Conservation (phyloP, 176 grass and related monocot genomes). For the Miscanthus lutarioriparius region DNA sequence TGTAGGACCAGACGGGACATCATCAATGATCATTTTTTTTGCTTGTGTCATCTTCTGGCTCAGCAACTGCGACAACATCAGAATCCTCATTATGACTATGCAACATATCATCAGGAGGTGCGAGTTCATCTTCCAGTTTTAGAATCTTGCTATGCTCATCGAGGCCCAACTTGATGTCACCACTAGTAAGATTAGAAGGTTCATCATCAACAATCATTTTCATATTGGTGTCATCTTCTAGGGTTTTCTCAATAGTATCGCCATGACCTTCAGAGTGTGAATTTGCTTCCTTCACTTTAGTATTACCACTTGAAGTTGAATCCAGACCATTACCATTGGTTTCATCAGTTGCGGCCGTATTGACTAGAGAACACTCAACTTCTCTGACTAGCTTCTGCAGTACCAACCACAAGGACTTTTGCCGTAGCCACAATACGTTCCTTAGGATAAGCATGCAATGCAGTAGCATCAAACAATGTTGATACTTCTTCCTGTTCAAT, state of each 20-base stretch:
- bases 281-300: slow-evolving; percentile 28
- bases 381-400: slow-evolving; percentile 14
- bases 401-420: no score
- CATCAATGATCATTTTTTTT: no score
- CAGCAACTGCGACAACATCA: no score
- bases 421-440: no score
- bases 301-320: slow-evolving; percentile 20
- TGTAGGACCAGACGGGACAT: no score
- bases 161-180: slow-evolving; percentile 27
- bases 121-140: slow-evolving; percentile 34
- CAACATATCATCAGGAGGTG: no score
- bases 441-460: no score
- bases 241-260: slow-evolving; percentile 17
- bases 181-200: neutral
- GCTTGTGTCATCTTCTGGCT: neutral
- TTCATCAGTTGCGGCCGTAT: slow-evolving; percentile 37
- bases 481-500: no score
- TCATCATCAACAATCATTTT: slow-evolving; percentile 27
- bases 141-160: slow-evolving; percentile 34
- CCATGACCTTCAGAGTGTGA: neutral
- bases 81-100: no score
- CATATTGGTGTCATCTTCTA: slow-evolving; percentile 33
- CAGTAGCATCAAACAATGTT: no score
- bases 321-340: slow-evolving; percentile 26
- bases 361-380: slow-evolving; percentile 25